Conservation (phyloP, 2,329 filamentous ascomycete genomes). For the Neofusicoccum laricinum region DNA sequence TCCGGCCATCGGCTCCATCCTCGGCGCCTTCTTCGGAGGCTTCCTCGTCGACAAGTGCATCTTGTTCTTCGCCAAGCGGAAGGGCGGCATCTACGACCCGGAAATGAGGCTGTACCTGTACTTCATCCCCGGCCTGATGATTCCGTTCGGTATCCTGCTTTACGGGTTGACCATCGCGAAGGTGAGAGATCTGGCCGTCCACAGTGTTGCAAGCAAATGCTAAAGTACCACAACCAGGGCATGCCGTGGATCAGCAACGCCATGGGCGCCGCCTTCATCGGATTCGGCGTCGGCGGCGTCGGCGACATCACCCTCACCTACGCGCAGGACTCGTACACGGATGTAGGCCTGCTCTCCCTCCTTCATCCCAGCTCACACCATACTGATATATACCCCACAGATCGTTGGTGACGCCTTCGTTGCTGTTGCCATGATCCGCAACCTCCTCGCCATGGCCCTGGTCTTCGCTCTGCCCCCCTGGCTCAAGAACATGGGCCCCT, state of each 20-base stretch:
- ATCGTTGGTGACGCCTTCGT: conserved; percentile 49
- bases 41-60: not conserved
- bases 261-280: conserved; percentile 38
- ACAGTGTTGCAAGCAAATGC: too few species aligned
- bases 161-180: conserved; percentile 34
- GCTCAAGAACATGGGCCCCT: conserved; percentile 37
- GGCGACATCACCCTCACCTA: conserved; percentile 39
- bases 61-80: conserved; percentile 28
- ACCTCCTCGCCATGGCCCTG: conserved; percentile 43
- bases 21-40: not conserved
- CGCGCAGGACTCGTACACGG: conserved; percentile 37
- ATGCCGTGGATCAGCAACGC: conserved; percentile 29
- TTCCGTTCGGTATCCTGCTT: conserved; percentile 37
- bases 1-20: conserved; percentile 13
- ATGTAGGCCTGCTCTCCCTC: conserved; percentile 22
- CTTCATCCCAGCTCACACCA: conserved; percentile 17
- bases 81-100: conserved; percentile 43
- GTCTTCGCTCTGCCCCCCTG: conserved; percentile 48
- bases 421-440: conserved; percentile 45
- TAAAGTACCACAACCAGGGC: conserved; percentile 27
- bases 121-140: conserved; percentile 30
- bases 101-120: conserved; percentile 45
- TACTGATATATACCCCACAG: conserved; percentile 24
- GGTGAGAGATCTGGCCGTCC: too few species aligned
- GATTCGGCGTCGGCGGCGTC: conserved; percentile 35